Conservation (phyloP, 148 eudicot species). For the Heliamphora exappendiculata region DNA sequence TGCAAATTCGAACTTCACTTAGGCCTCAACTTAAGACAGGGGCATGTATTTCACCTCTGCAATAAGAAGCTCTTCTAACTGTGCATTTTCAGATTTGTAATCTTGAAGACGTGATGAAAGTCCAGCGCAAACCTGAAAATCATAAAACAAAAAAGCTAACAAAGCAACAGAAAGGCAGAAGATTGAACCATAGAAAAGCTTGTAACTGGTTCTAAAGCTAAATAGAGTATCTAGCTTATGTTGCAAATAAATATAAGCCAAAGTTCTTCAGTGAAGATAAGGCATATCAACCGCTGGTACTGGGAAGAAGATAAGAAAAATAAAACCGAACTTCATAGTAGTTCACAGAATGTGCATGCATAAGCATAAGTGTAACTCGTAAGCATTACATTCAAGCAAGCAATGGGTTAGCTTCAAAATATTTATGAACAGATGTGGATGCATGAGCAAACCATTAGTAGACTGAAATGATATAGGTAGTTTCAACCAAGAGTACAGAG, state of each 20-base stretch:
- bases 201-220: not conserved
- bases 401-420: not conserved
- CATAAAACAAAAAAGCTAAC: slow-evolving; percentile 12
- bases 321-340: not conserved
- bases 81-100: slow-evolving; percentile 94
- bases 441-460: not conserved
- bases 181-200: not conserved
- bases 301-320: not conserved
- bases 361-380: not conserved
- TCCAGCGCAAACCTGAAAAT: slow-evolving; percentile 95
- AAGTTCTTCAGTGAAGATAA: not conserved
- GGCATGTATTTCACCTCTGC: slow-evolving; percentile 61
- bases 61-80: slow-evolving; percentile 87
- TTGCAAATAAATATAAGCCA: not conserved
- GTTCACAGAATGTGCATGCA: not conserved
- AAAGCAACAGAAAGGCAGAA: not conserved
- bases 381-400: not conserved
- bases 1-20: not conserved
- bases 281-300: not conserved
- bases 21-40: slow-evolving; percentile 3
- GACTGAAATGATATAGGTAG: not conserved
- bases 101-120: slow-evolving; percentile 98
- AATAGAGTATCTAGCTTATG: not conserved
- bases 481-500: not conserved
- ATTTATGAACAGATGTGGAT: not conserved